phyloP scores from a whole-genome alignment of 2,329 filamentous ascomycete species.

The Pyrenochaeta sp. region DNA sequence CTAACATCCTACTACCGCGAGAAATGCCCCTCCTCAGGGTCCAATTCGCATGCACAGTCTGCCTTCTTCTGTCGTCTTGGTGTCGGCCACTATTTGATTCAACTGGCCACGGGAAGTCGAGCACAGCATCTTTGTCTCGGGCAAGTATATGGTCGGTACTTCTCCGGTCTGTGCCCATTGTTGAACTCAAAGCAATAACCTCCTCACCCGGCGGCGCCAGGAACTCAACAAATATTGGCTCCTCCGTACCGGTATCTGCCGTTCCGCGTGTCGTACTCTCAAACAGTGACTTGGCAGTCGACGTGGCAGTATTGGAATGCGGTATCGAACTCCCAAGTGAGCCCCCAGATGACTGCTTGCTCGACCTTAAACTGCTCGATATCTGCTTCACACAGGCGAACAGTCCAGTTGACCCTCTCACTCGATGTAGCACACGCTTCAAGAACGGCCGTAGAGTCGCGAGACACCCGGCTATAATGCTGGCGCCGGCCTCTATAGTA shows the following conservation, averaged over 20 bases:
- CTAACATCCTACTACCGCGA: background rate
- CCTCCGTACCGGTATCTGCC: background rate
- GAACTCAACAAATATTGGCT: conserved; percentile 6
- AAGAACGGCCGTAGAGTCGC: conserved; percentile 62
- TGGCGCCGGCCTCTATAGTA: conserved; percentile 45
- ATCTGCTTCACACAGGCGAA: conserved; percentile 7
- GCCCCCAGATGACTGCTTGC: background rate
- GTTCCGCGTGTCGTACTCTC: background rate
- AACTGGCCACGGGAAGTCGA: conserved; percentile 8
- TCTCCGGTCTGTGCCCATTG: background rate
- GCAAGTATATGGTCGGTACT: conserved; percentile 2
- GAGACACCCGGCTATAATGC: conserved; percentile 60
- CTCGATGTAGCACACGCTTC: conserved; percentile 19
- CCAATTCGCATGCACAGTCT: conserved; percentile 7
- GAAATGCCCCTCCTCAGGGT: conserved; percentile 1
- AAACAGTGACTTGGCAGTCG: background rate
- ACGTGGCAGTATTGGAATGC: conserved; percentile 1
- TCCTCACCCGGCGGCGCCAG: conserved; percentile 6
- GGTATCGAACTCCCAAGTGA: conserved; percentile 3
- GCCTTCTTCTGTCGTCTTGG: background rate
- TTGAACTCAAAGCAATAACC: conserved; percentile 6
- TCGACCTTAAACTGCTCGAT: conserved; percentile 9
- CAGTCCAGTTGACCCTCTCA: background rate
- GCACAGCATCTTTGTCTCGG: background rate
- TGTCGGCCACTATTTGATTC: background rate